Percentiles rank a stretch among this genome's conserved stretches.
phyloP scores from a whole-genome alignment of 2,329 filamentous ascomycete genomes.

The Colletotrichum higginsianum region DNA sequence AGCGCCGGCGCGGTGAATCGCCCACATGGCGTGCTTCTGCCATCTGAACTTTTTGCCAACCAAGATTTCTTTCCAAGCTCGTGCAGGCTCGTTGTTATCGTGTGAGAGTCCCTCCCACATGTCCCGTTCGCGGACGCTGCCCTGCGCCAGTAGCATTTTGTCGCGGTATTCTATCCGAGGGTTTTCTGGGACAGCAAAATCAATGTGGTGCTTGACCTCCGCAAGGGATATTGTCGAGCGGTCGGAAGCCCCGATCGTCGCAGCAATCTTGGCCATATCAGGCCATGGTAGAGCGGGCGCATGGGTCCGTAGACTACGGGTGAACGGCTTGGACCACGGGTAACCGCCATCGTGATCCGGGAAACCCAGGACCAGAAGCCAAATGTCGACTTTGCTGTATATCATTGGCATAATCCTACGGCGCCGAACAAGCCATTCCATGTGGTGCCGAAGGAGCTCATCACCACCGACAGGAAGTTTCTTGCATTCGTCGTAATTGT shows the following conservation, averaged over 20 bases:
- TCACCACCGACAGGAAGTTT: not conserved
- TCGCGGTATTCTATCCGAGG: no score
- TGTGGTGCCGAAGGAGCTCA: slow-evolving; percentile 1
- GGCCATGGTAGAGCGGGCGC: no score
- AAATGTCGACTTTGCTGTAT: not conserved
- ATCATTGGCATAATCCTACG: not conserved
- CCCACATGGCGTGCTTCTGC: no score
- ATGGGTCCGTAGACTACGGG: no score
- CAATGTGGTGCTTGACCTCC: not conserved
- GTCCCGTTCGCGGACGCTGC: no score
- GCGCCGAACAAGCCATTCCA: slow-evolving; percentile 13
- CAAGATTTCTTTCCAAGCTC: no score
- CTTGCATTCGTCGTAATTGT: not conserved
- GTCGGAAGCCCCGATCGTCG: not conserved
- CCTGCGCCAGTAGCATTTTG: no score
- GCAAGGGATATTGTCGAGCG: not conserved
- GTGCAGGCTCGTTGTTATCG: no score
- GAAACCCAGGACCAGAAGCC: not conserved
- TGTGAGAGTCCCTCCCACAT: no score
- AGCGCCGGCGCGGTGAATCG: not conserved
- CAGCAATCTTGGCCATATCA: no score
- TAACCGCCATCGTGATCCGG: not conserved
- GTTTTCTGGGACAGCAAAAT: not conserved
- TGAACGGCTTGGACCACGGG: not conserved
- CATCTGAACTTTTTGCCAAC: no score